phyloP scores from a whole-genome alignment of 2,329 filamentous ascomycete genomes.

The Claviceps pusilla region DNA sequence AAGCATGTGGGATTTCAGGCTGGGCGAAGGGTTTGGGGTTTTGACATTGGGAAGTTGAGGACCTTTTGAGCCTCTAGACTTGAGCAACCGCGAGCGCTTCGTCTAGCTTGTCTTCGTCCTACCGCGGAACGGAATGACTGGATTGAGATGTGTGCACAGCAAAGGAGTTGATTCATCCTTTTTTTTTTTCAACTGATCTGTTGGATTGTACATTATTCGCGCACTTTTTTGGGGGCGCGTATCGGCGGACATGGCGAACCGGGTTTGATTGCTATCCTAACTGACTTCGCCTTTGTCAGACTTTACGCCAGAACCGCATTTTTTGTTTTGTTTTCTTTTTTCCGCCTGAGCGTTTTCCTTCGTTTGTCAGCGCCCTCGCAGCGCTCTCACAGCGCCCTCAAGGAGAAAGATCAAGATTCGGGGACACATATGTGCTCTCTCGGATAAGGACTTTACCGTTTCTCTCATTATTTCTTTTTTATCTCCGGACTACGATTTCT shows the following conservation, averaged over 20 bases:
- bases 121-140: slow-evolving; percentile 4
- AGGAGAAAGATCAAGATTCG: not conserved
- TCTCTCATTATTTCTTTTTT: not conserved
- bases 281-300: not conserved
- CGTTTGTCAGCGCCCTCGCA: not conserved
- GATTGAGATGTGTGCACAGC: not conserved
- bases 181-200: slow-evolving; percentile 13
- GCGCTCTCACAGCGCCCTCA: not conserved
- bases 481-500: not conserved
- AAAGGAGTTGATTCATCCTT: slow-evolving; percentile 9
- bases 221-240: slow-evolving; percentile 17
- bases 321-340: not conserved
- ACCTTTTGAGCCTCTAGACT: not conserved
- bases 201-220: slow-evolving; percentile 31
- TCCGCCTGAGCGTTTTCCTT: not conserved
- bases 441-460: slow-evolving; percentile 1
- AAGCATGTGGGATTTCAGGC: slow-evolving; percentile 11
- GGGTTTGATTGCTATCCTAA: slow-evolving; percentile 15
- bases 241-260: slow-evolving; percentile 20
- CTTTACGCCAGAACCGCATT: not conserved
- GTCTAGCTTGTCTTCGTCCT: slow-evolving; percentile 8
- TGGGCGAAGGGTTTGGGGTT: slow-evolving; percentile 6
- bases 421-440: not conserved
- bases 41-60: slow-evolving; percentile 3
- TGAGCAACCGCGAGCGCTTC: not conserved